A percentile compares a stretch with the other conserved stretches of the same genome.
Evolutionary conservation across 164 flowering plant species (phyloP).

Genomic region (Umbilicus rupestris): DNA sequence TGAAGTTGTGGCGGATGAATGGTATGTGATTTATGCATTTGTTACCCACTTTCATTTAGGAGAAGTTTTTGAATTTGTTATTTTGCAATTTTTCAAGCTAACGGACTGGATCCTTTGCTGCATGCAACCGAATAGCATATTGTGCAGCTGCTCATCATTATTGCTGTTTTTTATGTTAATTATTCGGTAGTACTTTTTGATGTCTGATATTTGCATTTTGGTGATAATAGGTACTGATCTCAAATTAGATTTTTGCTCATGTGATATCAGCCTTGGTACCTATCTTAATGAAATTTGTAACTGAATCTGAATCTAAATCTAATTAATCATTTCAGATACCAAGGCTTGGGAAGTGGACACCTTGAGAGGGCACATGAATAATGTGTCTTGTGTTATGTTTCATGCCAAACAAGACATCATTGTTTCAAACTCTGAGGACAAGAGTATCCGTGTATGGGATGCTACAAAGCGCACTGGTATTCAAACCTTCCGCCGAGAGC

Average conservation of each 20-base stretch:
- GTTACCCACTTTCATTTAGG: background rate
- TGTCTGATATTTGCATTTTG: background rate
- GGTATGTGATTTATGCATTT: slow-evolving; percentile 30
- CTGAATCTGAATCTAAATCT: slow-evolving; percentile 4
- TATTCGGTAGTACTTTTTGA: background rate
- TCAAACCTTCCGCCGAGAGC: slow-evolving; percentile 90
- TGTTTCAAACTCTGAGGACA: slow-evolving; percentile 79
- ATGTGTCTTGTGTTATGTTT: slow-evolving; percentile 88
- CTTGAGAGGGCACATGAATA: slow-evolving; percentile 82
- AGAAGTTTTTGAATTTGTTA: background rate
- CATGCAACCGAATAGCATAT: too few relatives aligned
- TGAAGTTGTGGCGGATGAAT: slow-evolving; percentile 94
- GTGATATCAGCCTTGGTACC: background rate
- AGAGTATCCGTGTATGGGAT: slow-evolving; percentile 87
- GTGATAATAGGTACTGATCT: background rate
- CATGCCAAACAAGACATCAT: slow-evolving; percentile 68
- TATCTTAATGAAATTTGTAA: background rate
- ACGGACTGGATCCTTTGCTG: background rate
- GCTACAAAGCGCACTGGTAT: slow-evolving; percentile 75
- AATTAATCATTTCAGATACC: slow-evolving; percentile 49
- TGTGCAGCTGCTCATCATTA: background rate
- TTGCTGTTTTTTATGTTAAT: background rate
- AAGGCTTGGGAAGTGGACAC: slow-evolving; percentile 97
- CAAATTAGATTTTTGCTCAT: background rate
- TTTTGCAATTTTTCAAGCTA: background rate